phyloP scores from a whole-genome alignment of 2,329 filamentous ascomycete genomes.

The Fusarium sp. region DNA sequence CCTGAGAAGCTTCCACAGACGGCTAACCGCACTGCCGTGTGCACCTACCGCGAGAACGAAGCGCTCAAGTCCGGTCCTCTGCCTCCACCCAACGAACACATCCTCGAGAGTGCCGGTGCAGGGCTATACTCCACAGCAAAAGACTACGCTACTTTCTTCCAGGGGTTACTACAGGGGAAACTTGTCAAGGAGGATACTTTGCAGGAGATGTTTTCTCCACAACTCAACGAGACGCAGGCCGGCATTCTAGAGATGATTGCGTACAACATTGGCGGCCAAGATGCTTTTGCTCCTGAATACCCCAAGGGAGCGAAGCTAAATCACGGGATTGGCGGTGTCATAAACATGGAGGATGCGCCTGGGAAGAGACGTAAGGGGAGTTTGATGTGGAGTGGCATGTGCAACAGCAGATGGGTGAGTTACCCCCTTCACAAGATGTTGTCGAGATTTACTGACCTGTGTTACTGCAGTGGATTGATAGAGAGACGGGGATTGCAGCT shows the following conservation, averaged over 20 bases:
- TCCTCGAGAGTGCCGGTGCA: slow-evolving; percentile 56
- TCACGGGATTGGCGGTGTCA: slow-evolving; percentile 53
- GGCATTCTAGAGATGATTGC: slow-evolving; percentile 30
- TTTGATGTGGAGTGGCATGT: slow-evolving; percentile 58
- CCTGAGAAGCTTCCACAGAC: slow-evolving; percentile 44
- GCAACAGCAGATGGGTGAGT: slow-evolving; percentile 55
- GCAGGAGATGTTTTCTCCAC: slow-evolving; percentile 54
- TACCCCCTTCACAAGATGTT: not conserved
- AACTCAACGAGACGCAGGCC: slow-evolving; percentile 50
- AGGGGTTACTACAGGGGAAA: slow-evolving; percentile 46
- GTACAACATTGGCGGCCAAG: slow-evolving; percentile 37
- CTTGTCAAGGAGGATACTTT: slow-evolving; percentile 48
- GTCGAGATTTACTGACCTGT: not conserved
- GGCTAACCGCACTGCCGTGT: slow-evolving; percentile 35
- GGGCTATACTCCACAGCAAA: slow-evolving; percentile 56
- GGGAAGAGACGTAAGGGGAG: slow-evolving; percentile 56
- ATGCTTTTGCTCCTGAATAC: slow-evolving; percentile 53
- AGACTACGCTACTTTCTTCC: slow-evolving; percentile 54
- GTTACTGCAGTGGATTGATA: slow-evolving; percentile 50
- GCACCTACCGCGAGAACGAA: slow-evolving; percentile 36
- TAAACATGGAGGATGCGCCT: slow-evolving; percentile 54
- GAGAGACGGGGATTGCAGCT: slow-evolving; percentile 53
- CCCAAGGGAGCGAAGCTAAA: slow-evolving; percentile 47
- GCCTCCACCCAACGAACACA: slow-evolving; percentile 45
- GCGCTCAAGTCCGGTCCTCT: slow-evolving; percentile 31